A percentile compares a stretch with the other conserved stretches of the same genome.
phyloP scores from a whole-genome alignment of 768 basidiomycete species.

The Collybia mongolica region DNA sequence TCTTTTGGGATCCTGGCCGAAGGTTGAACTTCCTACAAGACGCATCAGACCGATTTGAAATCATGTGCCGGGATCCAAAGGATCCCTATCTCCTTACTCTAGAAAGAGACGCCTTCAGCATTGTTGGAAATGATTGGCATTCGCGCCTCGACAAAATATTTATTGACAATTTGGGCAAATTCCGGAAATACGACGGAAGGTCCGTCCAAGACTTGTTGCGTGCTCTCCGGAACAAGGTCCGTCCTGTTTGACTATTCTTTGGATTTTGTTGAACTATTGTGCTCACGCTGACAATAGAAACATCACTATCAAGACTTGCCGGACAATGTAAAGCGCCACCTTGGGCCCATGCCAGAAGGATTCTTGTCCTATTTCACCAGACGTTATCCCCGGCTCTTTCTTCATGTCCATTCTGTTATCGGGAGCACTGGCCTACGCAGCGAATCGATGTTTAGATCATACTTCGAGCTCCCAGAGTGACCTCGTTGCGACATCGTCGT shows the following conservation, averaged over 20 bases:
- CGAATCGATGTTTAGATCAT: slow-evolving; percentile 90
- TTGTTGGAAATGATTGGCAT: slow-evolving; percentile 93
- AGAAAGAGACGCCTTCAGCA: slow-evolving; percentile 63
- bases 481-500: background rate
- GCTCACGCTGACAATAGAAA: slow-evolving; percentile 55
- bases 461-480: slow-evolving; percentile 66
- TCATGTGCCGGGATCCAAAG: slow-evolving; percentile 91
- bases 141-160: slow-evolving; percentile 82
- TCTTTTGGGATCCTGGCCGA: slow-evolving; percentile 91
- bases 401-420: slow-evolving; percentile 90
- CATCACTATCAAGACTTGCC: slow-evolving; percentile 98
- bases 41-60: slow-evolving; percentile 96
- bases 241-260: slow-evolving; percentile 16
- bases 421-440: slow-evolving; percentile 64
- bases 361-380: slow-evolving; percentile 92
- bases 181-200: slow-evolving; percentile 91
- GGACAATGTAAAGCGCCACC: slow-evolving; percentile 82
- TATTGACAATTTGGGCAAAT: slow-evolving; percentile 94
- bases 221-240: slow-evolving; percentile 92
- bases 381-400: slow-evolving; percentile 87
- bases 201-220: slow-evolving; percentile 91
- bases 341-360: slow-evolving; percentile 91
- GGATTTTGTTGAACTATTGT: background rate
- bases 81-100: slow-evolving; percentile 73
- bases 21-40: slow-evolving; percentile 95